Conservation (phyloP, 805 yeast genomes). For the Ogataea populi-albae region DNA sequence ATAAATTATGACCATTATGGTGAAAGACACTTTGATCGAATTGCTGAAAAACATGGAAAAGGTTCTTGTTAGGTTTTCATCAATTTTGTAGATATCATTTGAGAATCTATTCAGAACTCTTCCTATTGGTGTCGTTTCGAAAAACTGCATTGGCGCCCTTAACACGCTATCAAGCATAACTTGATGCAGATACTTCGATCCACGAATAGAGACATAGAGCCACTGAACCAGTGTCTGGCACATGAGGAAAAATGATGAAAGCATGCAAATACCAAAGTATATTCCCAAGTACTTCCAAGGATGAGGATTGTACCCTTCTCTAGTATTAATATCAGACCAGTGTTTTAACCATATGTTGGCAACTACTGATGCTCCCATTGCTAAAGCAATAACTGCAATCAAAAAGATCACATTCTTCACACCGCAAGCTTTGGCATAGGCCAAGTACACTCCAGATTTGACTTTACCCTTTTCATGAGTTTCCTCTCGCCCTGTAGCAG, state of each 20-base stretch:
- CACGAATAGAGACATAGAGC: constrained; percentile 79
- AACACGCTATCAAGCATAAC: constrained; percentile 69
- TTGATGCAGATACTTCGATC: constrained; percentile 73
- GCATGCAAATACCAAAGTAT: constrained; percentile 72
- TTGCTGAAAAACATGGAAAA: constrained; percentile 67
- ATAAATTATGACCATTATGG: constrained; percentile 73
- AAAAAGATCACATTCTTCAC: constrained; percentile 59
- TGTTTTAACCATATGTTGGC: constrained; percentile 92
- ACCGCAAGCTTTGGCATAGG: constrained; percentile 87
- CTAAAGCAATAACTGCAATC: constrained; percentile 50
- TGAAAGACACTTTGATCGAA: constrained; percentile 62
- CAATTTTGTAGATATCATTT: constrained; percentile 85
- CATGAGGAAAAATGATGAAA: constrained; percentile 58
- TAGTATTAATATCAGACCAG: constrained; percentile 91
- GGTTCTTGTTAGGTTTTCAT: constrained; percentile 70
- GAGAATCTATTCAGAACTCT: constrained; percentile 88
- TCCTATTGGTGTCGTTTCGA: constrained; percentile 95
- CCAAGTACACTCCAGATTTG: constrained; percentile 77
- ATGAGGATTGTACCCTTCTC: constrained; percentile 65
- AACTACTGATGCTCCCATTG: constrained; percentile 59
- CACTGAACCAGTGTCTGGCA: constrained; percentile 68
- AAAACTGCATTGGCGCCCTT: constrained; percentile 92
- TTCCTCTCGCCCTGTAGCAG: constrained; percentile 54
- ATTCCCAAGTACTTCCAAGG: constrained; percentile 69
- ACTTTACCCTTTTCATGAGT: constrained; percentile 92